Conservation (phyloP, 345 rosid species). For the Bretschneidera sinensis region DNA sequence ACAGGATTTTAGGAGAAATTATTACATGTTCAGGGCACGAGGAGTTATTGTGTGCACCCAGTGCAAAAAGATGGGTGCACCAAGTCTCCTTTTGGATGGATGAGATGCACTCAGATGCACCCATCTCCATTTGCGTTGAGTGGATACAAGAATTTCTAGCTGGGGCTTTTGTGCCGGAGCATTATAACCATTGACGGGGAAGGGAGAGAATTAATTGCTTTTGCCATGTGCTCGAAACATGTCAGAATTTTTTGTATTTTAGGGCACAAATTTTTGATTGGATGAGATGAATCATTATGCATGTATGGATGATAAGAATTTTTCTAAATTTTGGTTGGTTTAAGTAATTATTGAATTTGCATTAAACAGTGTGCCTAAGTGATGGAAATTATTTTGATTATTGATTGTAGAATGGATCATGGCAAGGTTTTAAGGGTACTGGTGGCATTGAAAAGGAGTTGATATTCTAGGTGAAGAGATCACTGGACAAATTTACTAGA, state of each 20-base stretch:
- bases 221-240: no score
- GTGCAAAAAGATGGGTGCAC: no score
- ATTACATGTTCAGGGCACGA: neutral
- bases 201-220: no score
- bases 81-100: no score
- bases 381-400: conserved; percentile 12
- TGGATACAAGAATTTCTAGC: no score
- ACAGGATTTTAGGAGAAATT: neutral
- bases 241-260: neutral
- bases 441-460: conserved; percentile 36
- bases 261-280: neutral
- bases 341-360: conserved; percentile 1
- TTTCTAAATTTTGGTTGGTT: neutral
- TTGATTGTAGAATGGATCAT: conserved; percentile 51
- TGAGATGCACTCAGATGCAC: no score
- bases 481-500: conserved; percentile 37
- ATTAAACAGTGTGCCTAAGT: neutral
- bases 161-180: no score
- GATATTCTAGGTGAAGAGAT: conserved; percentile 51
- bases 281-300: no score
- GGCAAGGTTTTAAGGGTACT: conserved; percentile 62
- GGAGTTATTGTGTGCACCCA: no score
- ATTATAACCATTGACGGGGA: no score
- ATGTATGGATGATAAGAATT: no score
- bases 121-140: no score